phyloP scores from a whole-genome alignment of 192 early-diverging fungal genomes.

The Phlyctochytrium arcticum region DNA sequence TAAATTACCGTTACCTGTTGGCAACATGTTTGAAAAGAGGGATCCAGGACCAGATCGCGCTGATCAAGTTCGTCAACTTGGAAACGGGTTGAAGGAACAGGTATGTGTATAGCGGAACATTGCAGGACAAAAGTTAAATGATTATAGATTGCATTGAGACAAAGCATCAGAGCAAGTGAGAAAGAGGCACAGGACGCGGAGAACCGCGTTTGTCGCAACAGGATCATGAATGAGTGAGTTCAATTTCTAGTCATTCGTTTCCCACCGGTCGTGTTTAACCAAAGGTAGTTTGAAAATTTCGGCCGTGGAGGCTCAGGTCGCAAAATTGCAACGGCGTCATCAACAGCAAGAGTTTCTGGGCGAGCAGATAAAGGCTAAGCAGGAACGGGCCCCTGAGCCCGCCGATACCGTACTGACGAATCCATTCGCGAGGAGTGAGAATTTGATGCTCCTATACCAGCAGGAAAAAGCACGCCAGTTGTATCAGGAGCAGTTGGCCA shows the following conservation, averaged over 20 bases:
- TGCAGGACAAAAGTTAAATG: no score
- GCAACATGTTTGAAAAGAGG: constrained; percentile 44
- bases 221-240: constrained; percentile 35
- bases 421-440: constrained; percentile 44
- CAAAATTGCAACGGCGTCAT: constrained; percentile 34
- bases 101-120: no score
- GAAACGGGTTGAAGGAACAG: constrained; percentile 35
- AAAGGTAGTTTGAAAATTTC: no score
- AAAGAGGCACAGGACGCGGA: constrained; percentile 20
- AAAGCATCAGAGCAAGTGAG: constrained; percentile 5
- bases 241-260: no score
- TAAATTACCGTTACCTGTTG: constrained; percentile 22
- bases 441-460: constrained; percentile 45
- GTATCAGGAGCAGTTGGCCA: constrained; percentile 47
- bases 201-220: constrained; percentile 34
- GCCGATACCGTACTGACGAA: constrained; percentile 26
- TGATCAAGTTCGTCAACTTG: constrained; percentile 20
- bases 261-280: no score
- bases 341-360: constrained; percentile 33
- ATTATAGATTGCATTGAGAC: constrained; percentile 33
- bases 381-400: background rate
- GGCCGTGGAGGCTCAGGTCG: constrained; percentile 34
- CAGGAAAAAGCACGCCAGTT: constrained; percentile 49
- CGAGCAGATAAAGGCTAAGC: constrained; percentile 31
- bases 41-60: constrained; percentile 29